A percentile compares a stretch with the other conserved stretches of the same genome.
phyloP scores from a whole-genome alignment of 2,329 filamentous ascomycete species.

The Scopulariopsis brevicaulis region DNA sequence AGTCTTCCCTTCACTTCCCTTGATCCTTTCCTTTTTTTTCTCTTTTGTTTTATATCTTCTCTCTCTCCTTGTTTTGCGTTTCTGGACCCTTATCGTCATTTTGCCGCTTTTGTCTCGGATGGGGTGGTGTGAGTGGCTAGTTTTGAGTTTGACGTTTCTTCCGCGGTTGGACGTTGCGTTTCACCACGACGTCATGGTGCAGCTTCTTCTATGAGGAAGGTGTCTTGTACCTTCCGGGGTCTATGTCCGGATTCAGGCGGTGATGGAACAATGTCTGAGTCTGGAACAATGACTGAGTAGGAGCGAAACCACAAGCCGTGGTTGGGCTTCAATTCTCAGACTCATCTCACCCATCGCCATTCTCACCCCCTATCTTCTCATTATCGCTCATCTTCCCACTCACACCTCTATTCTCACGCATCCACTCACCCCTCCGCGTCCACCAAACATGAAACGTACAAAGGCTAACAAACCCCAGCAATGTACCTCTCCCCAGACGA shows the following conservation, averaged over 20 bases:
- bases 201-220: too few species aligned
- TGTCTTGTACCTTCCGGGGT: too few species aligned
- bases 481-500: conserved; percentile 28
- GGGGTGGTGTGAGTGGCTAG: too few species aligned
- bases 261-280: too few species aligned
- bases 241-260: too few species aligned
- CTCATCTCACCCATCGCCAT: neutral
- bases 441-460: neutral
- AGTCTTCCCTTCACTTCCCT: neutral
- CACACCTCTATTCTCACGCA: neutral
- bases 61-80: neutral
- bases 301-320: too few species aligned
- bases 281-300: too few species aligned
- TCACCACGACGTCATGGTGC: too few species aligned
- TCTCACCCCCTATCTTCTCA: neutral
- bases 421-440: neutral
- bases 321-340: neutral
- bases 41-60: neutral
- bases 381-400: neutral
- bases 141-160: too few species aligned
- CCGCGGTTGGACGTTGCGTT: too few species aligned
- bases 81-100: too few species aligned
- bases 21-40: neutral
- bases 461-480: conserved; percentile 16
- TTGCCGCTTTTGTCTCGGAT: too few species aligned